phyloP scores from a whole-genome alignment of 768 basidiomycete species.

The Suillus discolor region DNA sequence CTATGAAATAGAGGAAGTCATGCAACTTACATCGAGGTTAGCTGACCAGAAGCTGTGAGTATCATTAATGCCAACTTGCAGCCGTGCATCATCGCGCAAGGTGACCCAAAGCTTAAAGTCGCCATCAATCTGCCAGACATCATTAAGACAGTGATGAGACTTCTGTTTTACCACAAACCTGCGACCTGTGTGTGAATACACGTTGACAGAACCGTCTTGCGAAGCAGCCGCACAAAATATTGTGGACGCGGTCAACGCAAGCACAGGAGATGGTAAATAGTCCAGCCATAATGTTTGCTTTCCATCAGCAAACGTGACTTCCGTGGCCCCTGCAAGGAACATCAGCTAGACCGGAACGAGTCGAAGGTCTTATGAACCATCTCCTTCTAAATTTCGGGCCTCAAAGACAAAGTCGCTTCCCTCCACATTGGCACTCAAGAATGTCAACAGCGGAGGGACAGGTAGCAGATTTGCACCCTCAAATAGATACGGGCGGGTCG shows the following conservation, averaged over 20 bases:
- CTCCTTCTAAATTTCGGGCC: slow-evolving; percentile 72
- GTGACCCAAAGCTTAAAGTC: slow-evolving; percentile 69
- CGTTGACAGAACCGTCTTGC: slow-evolving; percentile 77
- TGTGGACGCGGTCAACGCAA: slow-evolving; percentile 64
- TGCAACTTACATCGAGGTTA: slow-evolving; percentile 71
- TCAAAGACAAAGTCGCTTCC: slow-evolving; percentile 73
- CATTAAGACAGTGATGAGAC: neutral
- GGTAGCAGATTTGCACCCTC: slow-evolving; percentile 33
- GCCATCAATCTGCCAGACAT: slow-evolving; percentile 65
- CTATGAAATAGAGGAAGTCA: neutral
- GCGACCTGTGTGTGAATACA: slow-evolving; percentile 85
- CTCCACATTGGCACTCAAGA: slow-evolving; percentile 60
- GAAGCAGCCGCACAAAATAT: slow-evolving; percentile 75
- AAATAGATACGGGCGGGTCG: slow-evolving; percentile 23
- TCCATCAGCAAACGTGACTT: slow-evolving; percentile 64
- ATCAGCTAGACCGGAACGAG: neutral
- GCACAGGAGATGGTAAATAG: slow-evolving; percentile 75
- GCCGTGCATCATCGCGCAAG: slow-evolving; percentile 69
- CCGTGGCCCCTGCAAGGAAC: slow-evolving; percentile 52
- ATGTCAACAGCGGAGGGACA: slow-evolving; percentile 61
- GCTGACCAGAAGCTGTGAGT: slow-evolving; percentile 68
- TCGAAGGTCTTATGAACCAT: slow-evolving; percentile 41
- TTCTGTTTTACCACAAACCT: slow-evolving; percentile 49
- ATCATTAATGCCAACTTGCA: slow-evolving; percentile 66
- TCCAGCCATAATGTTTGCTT: slow-evolving; percentile 88